phyloP scores from a whole-genome alignment of 352 stramenopile species.

The Pythium aphanidermatum region DNA sequence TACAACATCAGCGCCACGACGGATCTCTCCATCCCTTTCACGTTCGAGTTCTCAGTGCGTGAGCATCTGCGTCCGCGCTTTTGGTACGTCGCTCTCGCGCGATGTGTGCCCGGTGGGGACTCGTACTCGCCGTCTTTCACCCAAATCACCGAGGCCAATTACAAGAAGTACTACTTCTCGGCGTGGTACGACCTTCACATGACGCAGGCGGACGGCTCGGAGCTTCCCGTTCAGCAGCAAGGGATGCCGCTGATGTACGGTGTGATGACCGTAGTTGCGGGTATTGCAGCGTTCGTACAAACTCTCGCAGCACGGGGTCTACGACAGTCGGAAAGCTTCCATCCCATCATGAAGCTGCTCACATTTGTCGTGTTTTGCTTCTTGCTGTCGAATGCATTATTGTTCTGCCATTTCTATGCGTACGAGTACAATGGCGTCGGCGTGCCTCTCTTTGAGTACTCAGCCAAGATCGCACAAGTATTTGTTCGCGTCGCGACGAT shows the following conservation, averaged over 20 bases:
- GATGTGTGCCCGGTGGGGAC: constrained; percentile 61
- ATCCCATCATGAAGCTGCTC: constrained; percentile 69
- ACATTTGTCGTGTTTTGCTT: constrained; percentile 63
- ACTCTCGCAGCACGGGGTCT: constrained; percentile 35
- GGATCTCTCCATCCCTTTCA: constrained; percentile 42
- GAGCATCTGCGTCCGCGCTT: constrained; percentile 63
- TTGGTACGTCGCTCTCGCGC: constrained; percentile 66
- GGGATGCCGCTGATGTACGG: constrained; percentile 49
- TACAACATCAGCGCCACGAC: constrained; percentile 56
- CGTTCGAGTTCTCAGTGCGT: constrained; percentile 55
- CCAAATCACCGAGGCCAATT: constrained; percentile 63
- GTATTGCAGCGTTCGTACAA: constrained; percentile 28
- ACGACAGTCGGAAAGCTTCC: constrained; percentile 62
- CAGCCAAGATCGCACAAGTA: constrained; percentile 59
- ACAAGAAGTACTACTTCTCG: constrained; percentile 74
- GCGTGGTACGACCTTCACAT: constrained; percentile 78
- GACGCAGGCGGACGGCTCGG: constrained; percentile 51
- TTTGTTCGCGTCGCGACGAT: constrained; percentile 69
- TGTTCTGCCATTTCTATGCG: constrained; percentile 54
- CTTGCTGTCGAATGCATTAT: constrained; percentile 46
- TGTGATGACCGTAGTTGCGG: constrained; percentile 39
- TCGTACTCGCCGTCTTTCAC: constrained; percentile 50
- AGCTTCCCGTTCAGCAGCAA: constrained; percentile 64
- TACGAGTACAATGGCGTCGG: constrained; percentile 60
- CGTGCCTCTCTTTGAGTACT: constrained; percentile 63